Percentiles rank a stretch among this genome's conserved stretches.
These are phyloP conservation scores for Nemania sp. DNA, from an alignment of 2,329 filamentous ascomycete species.

Conservation along the genomic window DNA sequence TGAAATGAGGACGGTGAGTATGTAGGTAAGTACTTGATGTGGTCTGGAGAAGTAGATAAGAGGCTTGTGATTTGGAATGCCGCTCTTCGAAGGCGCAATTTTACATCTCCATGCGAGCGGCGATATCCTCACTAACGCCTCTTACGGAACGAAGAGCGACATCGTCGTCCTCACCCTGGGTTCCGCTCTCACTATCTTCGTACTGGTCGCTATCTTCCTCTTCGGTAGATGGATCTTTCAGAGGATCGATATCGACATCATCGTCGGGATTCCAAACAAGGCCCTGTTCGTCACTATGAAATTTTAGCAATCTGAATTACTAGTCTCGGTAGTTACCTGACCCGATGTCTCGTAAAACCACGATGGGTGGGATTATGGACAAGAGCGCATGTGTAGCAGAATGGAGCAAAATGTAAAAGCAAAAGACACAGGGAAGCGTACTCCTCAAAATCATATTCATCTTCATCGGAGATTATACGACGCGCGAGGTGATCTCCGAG, in stretches of 20 bases:
- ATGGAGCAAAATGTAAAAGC: not conserved
- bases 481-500: constrained; percentile 68
- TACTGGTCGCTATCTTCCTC: constrained; percentile 53
- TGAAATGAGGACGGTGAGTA: too few species aligned
- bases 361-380: not conserved
- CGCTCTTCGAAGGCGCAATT: not conserved
- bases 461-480: constrained; percentile 49
- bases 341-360: too few species aligned
- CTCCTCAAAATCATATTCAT: constrained; percentile 54
- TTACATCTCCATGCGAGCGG: constrained; percentile 65
- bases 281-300: constrained; percentile 30
- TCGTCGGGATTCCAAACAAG: constrained; percentile 60
- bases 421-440: not conserved
- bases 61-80: too few species aligned
- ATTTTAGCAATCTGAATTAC: not conserved
- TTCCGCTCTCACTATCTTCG: constrained; percentile 43
- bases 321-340: too few species aligned
- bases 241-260: constrained; percentile 59
- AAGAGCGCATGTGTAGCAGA: not conserved
- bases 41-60: not conserved
- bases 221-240: constrained; percentile 55
- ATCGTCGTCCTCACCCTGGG: constrained; percentile 47
- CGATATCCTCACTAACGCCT: constrained; percentile 65
- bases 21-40: too few species aligned
- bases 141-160: constrained; percentile 51